These are phyloP conservation scores for Elsinoe australis DNA, from an alignment of 2,329 filamentous ascomycete species.

Conservation along the genomic window DNA sequence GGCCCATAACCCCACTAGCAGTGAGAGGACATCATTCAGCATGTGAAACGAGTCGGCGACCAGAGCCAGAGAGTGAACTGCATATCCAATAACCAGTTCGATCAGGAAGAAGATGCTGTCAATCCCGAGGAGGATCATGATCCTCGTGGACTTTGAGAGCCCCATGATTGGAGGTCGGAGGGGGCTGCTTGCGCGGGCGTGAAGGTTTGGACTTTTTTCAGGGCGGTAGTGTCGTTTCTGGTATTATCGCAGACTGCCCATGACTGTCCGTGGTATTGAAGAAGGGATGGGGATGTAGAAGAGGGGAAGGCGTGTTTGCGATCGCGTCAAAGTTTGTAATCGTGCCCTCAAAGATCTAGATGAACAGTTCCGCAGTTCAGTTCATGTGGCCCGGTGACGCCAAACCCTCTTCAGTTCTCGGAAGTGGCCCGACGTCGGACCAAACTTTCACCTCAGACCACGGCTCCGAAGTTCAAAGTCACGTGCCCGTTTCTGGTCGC, in stretches of 20 bases:
- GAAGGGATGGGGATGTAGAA: background rate
- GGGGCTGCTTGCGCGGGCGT: too few species aligned
- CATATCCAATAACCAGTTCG: constrained; percentile 77
- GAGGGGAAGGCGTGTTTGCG: background rate
- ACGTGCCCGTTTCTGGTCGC: background rate
- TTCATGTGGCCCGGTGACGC: background rate
- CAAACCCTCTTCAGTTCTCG: too few species aligned
- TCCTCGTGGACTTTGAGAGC: constrained; percentile 86
- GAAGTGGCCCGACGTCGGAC: too few species aligned
- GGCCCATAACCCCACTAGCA: constrained; percentile 89
- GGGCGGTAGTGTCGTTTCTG: background rate
- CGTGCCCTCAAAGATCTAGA: background rate
- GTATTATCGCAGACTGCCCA: background rate
- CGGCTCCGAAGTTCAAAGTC: background rate
- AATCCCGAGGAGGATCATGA: constrained; percentile 85
- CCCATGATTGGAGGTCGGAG: constrained; percentile 59
- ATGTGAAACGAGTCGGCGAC: constrained; percentile 98
- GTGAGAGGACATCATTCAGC: constrained; percentile 96
- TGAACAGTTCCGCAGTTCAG: background rate
- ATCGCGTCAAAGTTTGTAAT: constrained; percentile 9
- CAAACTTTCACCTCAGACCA: background rate
- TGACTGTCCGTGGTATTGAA: background rate
- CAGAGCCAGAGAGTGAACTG: constrained; percentile 82
- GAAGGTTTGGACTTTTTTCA: too few species aligned
- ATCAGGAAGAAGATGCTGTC: constrained; percentile 84